Conservation (phyloP, 202 grass and related monocot genomes). For the Panicum virgatum region DNA sequence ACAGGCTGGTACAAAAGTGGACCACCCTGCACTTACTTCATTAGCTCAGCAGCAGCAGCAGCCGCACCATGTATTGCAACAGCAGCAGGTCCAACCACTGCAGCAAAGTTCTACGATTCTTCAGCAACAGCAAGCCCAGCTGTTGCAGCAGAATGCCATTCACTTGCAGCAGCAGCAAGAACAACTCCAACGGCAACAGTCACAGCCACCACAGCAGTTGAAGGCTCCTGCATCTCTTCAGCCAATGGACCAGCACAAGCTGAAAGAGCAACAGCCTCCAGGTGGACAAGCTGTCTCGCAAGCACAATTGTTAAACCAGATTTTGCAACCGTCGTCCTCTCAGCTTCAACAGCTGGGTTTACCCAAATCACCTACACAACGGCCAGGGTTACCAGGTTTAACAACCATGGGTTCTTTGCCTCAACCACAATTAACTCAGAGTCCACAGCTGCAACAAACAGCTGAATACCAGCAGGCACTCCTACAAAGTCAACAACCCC, state of each 20-base stretch:
- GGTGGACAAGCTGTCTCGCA: slow-evolving; percentile 53
- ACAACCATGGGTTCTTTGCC: slow-evolving; percentile 54
- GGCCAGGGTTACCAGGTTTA: slow-evolving; percentile 44
- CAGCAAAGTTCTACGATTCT: slow-evolving; percentile 56
- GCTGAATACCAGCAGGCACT: slow-evolving; percentile 74
- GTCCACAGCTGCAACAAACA: slow-evolving; percentile 64
- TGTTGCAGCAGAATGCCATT: slow-evolving; percentile 63
- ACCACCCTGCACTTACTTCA: slow-evolving; percentile 46
- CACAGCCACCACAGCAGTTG: slow-evolving; percentile 43
- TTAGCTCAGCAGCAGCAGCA: slow-evolving; percentile 54
- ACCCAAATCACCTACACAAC: slow-evolving; percentile 59
- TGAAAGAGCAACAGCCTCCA: slow-evolving; percentile 54
- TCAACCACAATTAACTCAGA: slow-evolving; percentile 50
- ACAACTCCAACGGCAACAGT: slow-evolving; percentile 58
- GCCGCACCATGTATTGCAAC: slow-evolving; percentile 54
- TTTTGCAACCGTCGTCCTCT: slow-evolving; percentile 73
- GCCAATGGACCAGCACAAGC: slow-evolving; percentile 51
- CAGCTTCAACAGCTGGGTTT: slow-evolving; percentile 71
- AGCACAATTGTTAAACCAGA: slow-evolving; percentile 68
- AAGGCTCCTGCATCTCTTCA: slow-evolving; percentile 46
- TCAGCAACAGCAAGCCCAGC: slow-evolving; percentile 66
- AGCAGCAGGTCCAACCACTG: slow-evolving; percentile 63
- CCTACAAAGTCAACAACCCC: slow-evolving; percentile 82
- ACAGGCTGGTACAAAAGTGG: slow-evolving; percentile 61
- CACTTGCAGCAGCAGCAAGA: slow-evolving; percentile 66